Base-by-base conservation (phyloP, 1,139 yeast species). In the Saccharomyces hybrid region DNA sequence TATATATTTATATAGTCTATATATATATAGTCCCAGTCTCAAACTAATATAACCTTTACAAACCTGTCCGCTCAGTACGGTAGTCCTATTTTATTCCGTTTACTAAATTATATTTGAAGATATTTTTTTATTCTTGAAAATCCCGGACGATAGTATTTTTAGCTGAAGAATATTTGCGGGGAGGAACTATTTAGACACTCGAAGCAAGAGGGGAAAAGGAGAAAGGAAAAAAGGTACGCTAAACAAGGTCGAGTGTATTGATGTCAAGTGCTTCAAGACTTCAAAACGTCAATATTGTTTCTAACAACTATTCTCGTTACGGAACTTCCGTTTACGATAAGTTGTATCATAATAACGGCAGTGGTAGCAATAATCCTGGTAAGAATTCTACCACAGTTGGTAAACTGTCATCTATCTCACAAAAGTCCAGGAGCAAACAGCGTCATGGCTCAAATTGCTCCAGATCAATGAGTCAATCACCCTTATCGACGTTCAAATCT, bases 301-400 rank as follows among this genome's bases (percentile, higher is more conserved):
- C 63, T 41, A 60, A 58, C 31, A 61, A 66, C 53, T 66, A 66
- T 50, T 62, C 67, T 3, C 58, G 67, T 16, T 66, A 66, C 53
- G 70, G 70, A 8, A 62, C 63, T 5, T 66, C 70, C 1, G 61
- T 66, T 19, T 66, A 62, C 52, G 61, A 64, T 46, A 57, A 59
- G 44, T 54, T 66, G 29, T 66, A 66, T 52, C 57, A 53, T 11
- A 58, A 54, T n/a, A 26, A 46, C 6, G 48, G 47, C 13, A 34
- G 46, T 13, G 32, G 29, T 13, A 16, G 25, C 16, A 14, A 14
- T n/a, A 51, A 46, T 42, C 25, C 26, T n/a, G 50, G 48, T 13
- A 50, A 50, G 31, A 38, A 47, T 13, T 38, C 14, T 7, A 27
- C 50, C 16, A 47, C 53, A 7, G 46, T 26, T 29, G 23, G 50